Conservation (phyloP, 768 basidiomycete species). For the Rhodotorula toruloides region DNA sequence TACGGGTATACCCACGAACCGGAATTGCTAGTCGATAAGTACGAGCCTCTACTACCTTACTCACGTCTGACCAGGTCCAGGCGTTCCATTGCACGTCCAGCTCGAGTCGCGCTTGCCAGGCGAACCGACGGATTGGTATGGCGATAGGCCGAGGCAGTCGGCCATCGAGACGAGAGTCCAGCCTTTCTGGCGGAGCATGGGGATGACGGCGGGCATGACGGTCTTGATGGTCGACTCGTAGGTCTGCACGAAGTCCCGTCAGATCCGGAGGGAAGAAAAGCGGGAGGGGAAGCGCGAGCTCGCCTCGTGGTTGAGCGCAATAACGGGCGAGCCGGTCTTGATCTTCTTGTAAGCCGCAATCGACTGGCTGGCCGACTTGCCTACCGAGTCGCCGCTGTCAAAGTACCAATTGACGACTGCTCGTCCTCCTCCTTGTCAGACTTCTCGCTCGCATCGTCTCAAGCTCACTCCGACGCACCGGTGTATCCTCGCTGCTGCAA, state of each 20-base stretch:
- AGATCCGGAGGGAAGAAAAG: neutral
- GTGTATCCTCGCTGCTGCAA: conserved; percentile 37
- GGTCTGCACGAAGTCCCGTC: neutral
- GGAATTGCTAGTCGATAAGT: too few species aligned
- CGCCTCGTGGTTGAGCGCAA: conserved; percentile 41
- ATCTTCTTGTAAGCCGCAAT: conserved; percentile 35
- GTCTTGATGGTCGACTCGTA: conserved; percentile 19
- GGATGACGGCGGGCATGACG: conserved; percentile 30
- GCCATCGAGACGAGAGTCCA: conserved; percentile 38
- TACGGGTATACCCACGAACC: too few species aligned
- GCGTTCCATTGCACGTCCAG: conserved; percentile 29
- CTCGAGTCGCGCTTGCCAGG: conserved; percentile 25
- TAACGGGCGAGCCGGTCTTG: conserved; percentile 7
- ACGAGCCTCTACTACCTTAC: too few species aligned
- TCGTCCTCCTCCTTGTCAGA: neutral
- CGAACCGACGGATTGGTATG: conserved; percentile 34
- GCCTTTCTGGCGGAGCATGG: conserved; percentile 24
- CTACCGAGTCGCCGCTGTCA: conserved; percentile 35
- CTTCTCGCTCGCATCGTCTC: too few species aligned
- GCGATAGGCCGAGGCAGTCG: conserved; percentile 33
- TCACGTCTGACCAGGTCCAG: neutral
- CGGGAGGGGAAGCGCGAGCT: neutral
- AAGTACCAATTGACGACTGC: conserved; percentile 35
- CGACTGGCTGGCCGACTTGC: conserved; percentile 16
- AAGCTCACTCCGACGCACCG: conserved; percentile 3